Evolutionary conservation across 306 rosid genomes (phyloP).

Genomic region (Biancaea sappan): DNA sequence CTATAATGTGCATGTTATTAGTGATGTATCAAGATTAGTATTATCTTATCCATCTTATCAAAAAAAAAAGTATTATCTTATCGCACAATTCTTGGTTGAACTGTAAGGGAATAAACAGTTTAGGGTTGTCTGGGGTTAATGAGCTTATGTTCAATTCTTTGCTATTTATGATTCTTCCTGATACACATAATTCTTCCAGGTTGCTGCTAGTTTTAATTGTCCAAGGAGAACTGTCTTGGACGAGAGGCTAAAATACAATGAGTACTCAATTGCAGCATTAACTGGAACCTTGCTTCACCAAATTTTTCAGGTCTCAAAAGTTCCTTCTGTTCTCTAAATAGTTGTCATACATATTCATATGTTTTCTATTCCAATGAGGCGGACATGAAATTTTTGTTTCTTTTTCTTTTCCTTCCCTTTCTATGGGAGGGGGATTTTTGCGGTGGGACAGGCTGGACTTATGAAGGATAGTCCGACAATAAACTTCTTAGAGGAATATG

Average conservation of each 20-base stretch:
- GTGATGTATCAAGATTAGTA: not conserved
- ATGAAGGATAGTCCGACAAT: constrained; percentile 57
- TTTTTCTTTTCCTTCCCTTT: constrained; percentile 2
- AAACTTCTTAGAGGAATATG: constrained; percentile 65
- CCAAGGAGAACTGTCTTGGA: constrained; percentile 87
- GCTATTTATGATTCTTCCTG: constrained; percentile 32
- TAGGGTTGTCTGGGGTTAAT: constrained; percentile 15
- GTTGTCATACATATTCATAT: not conserved
- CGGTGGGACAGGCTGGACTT: constrained; percentile 71
- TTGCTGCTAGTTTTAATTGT: constrained; percentile 79
- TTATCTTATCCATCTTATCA: too few relatives aligned
- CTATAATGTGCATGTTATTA: not conserved
- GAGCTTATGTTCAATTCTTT: constrained; percentile 14
- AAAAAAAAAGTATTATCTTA: too few relatives aligned
- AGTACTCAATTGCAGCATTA: constrained; percentile 76
- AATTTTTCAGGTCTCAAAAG: constrained; percentile 75
- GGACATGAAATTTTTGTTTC: constrained; percentile 5
- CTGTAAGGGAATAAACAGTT: not conserved
- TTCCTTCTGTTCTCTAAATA: constrained; percentile 21
- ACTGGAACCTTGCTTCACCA: constrained; percentile 90
- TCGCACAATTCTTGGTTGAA: too few relatives aligned
- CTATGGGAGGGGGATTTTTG: not conserved
- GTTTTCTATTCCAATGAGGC: constrained; percentile 26
- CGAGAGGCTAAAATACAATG: constrained; percentile 79
- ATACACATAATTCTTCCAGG: constrained; percentile 52